Conservation (phyloP, 1,284 basidiomycete genomes). For the Leccinum pallidistipes region DNA sequence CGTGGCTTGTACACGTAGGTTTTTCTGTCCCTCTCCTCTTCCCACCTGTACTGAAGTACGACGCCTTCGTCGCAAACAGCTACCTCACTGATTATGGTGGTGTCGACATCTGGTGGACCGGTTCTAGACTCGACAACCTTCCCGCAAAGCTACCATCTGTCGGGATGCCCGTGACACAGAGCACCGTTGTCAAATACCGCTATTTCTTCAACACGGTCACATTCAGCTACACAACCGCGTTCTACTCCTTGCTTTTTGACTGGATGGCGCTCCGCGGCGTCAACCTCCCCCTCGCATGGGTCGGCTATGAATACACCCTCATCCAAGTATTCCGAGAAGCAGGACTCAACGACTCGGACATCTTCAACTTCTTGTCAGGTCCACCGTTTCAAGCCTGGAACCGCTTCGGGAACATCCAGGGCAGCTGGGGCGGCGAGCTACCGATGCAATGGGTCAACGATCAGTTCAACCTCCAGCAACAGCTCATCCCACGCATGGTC, state of each 20-base stretch:
- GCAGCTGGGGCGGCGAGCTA: constrained; percentile 39
- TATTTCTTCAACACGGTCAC: constrained; percentile 47
- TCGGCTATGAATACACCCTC: constrained; percentile 43
- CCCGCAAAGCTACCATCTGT: constrained; percentile 34
- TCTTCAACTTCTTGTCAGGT: constrained; percentile 38
- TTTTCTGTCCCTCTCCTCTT: neutral
- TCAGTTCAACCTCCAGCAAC: constrained; percentile 41
- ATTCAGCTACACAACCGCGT: constrained; percentile 43
- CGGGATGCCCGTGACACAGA: constrained; percentile 33
- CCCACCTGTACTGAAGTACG: neutral
- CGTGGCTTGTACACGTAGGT: neutral
- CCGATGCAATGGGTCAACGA: constrained; percentile 41
- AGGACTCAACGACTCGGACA: constrained; percentile 39
- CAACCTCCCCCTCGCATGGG: constrained; percentile 39
- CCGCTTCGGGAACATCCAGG: constrained; percentile 45
- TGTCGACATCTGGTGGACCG: constrained; percentile 47
- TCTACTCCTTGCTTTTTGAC: constrained; percentile 46
- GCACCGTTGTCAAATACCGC: constrained; percentile 40
- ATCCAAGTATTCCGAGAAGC: constrained; percentile 40
- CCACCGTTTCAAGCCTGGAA: constrained; percentile 48
- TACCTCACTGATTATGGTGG: constrained; percentile 40
- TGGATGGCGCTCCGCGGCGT: constrained; percentile 34
- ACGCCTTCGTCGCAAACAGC: constrained; percentile 18
- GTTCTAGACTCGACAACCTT: constrained; percentile 38
- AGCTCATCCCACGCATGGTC: constrained; percentile 41